Percentiles rank a stretch among this genome's conserved stretches.
Evolutionary conservation across 371 early-diverging fungal species (phyloP).

Genomic region (Dichotomocladium elegans): DNA sequence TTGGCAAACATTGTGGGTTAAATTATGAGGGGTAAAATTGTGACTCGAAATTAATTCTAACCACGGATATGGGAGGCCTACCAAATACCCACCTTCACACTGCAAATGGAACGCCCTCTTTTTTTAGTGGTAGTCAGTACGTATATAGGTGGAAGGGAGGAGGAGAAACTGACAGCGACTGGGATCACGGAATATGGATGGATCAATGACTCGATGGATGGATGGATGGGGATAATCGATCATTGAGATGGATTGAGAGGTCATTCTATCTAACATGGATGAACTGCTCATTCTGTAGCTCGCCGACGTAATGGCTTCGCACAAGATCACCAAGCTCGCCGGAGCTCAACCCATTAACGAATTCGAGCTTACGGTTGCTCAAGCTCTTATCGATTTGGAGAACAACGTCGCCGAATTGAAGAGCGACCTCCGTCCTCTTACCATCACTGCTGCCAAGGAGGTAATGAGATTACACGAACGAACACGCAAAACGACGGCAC

Average conservation of each 20-base stretch:
- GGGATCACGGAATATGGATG: conserved; percentile 4
- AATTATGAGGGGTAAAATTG: too few species aligned
- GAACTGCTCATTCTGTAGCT: neutral
- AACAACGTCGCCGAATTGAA: conserved; percentile 91
- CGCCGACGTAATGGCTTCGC: conserved; percentile 35
- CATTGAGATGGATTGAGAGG: neutral
- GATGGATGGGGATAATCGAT: conserved; percentile 7
- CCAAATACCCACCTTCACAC: too few species aligned
- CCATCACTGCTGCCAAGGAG: conserved; percentile 94
- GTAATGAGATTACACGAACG: conserved; percentile 15
- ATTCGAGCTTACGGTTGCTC: conserved; percentile 92
- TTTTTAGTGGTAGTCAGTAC: neutral
- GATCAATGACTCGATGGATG: conserved; percentile 13
- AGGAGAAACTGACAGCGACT: neutral
- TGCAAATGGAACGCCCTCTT: neutral
- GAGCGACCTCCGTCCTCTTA: conserved; percentile 91
- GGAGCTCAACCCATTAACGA: conserved; percentile 75
- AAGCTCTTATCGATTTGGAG: conserved; percentile 94
- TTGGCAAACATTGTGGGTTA: too few species aligned
- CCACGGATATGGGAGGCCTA: too few species aligned
- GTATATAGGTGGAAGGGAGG: neutral
- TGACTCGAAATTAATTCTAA: too few species aligned
- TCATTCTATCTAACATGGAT: neutral
- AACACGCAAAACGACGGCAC: neutral
- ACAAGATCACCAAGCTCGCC: conserved; percentile 80